Base-by-base conservation (phyloP, 176 grass and related monocot genomes). In the Cenchrus purpureus region DNA sequence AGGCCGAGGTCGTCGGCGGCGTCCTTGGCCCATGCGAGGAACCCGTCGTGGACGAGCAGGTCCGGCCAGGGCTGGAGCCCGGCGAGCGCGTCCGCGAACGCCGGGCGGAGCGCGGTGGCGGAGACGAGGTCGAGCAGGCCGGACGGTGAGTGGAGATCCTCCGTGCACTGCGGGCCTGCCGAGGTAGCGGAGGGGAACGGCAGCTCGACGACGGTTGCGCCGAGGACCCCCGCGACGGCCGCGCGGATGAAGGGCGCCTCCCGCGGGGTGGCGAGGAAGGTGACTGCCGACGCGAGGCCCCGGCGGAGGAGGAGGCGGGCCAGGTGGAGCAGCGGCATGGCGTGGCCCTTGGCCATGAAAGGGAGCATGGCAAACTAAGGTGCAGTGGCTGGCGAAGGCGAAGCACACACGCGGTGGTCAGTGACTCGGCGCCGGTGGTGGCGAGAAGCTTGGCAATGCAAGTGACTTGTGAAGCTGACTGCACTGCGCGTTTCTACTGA, bases 231-330 rank as follows among this genome's bases (percentile, higher is more conserved):
- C 17, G 69, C 17, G 4, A 11, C 43, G 12, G 51, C 25, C 3
- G 54, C 54, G 54, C 20, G 46, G 58, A 76, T 53, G 86, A 89
- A 94, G 4, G 89, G 76, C 9, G 80, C 48, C 50, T 94, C 0
- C 11, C 83, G 77, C 1, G 87, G 67, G 12, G 90, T 90, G 80
- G 85, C 83, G 54, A 92, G 87, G 60, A 92, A 65, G 60, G 87
- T 92, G 68, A 92, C 65, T 15, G 70, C 60, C 3, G 87, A 86
- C 6, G 81, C 87, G 34, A 92, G 87, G 59, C 52, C 22, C 15
- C 78, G 71, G 5, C 7, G 15, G 25, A 82, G 71, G 52, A 82
- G 78, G 15, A 85, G 77, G 45, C 78, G 43, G 44, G 83, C n/a
- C 1, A 86, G 83, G 52, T 89, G 88, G 71, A 77, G 19, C 15